Evolutionary conservation across 768 basidiomycete species (phyloP).

Genomic region (Lactifluus echinatus): DNA sequence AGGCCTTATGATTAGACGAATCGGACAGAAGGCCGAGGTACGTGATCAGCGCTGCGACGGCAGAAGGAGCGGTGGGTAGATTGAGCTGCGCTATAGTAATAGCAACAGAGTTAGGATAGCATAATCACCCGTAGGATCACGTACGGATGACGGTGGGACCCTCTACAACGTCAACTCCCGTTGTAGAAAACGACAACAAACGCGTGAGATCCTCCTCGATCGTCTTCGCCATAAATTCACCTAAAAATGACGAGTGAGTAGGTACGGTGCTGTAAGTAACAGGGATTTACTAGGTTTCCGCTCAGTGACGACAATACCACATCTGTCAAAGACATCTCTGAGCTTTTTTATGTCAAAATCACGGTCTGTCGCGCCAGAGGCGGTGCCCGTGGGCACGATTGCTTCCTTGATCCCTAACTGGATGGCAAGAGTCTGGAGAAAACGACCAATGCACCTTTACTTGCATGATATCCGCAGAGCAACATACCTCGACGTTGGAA

Average conservation of each 20-base stretch:
- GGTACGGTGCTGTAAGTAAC: not conserved
- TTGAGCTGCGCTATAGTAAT: slow-evolving; percentile 59
- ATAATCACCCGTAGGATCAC: not conserved
- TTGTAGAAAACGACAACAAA: not conserved
- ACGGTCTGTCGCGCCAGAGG: slow-evolving; percentile 61
- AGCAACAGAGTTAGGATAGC: not conserved
- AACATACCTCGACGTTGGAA: slow-evolving; percentile 81
- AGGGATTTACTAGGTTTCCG: slow-evolving; percentile 65
- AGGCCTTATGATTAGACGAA: slow-evolving; percentile 69
- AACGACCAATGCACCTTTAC: not conserved
- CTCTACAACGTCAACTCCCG: not conserved
- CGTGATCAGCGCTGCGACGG: slow-evolving; percentile 70
- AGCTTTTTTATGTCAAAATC: slow-evolving; percentile 87
- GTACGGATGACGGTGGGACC: slow-evolving; percentile 9
- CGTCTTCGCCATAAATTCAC: slow-evolving; percentile 53
- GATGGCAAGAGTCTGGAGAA: slow-evolving; percentile 75
- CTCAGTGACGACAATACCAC: slow-evolving; percentile 85
- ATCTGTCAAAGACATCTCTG: slow-evolving; percentile 78
- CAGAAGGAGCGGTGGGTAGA: slow-evolving; percentile 67
- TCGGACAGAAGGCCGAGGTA: slow-evolving; percentile 80
- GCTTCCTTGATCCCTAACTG: slow-evolving; percentile 98
- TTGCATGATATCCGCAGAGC: not conserved
- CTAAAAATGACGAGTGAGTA: slow-evolving; percentile 32
- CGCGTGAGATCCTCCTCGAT: slow-evolving; percentile 20
- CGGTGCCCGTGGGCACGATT: slow-evolving; percentile 68